These are phyloP conservation scores for Dictyostelium intermedium DNA, from an alignment of 78 protist species.

Conservation along the genomic window DNA sequence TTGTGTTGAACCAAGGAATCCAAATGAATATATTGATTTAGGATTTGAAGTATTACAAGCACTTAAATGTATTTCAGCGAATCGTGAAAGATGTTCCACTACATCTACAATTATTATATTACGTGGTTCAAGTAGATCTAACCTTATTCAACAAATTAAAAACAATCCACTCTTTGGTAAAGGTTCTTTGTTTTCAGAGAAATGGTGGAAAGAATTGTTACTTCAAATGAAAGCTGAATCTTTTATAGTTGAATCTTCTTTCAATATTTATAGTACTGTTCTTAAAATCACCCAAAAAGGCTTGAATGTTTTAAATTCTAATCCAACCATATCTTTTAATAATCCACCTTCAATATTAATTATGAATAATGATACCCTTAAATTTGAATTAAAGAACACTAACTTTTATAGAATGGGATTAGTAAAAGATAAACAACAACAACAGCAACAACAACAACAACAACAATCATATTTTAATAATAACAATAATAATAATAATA, in stretches of 20 bases:
- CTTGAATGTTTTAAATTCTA: neutral
- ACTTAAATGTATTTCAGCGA: neutral
- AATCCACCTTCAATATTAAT: neutral
- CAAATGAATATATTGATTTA: neutral
- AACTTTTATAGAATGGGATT: neutral
- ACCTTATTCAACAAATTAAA: no score
- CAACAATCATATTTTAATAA: neutral
- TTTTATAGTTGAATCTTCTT: neutral
- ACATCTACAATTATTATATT: neutral
- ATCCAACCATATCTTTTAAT: neutral
- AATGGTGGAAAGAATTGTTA: slow-evolving; percentile 33
- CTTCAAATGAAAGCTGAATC: neutral
- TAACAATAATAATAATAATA: neutral
- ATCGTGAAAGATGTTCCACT: neutral
- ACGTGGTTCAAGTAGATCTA: slow-evolving; percentile 38
- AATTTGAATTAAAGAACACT: neutral
- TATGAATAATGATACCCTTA: neutral
- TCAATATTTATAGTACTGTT: neutral
- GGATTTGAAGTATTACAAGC: neutral
- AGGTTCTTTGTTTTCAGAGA: slow-evolving; percentile 1
- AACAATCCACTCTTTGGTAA: neutral
- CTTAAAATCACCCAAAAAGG: slow-evolving; percentile 18
- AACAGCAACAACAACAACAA: neutral
- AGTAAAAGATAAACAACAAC: neutral
- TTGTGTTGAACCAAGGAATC: neutral